Percentiles rank a stretch among this genome's conserved stretches.
phyloP scores from a whole-genome alignment of 2,329 filamentous ascomycete species.

The Escovopsis weberi region DNA sequence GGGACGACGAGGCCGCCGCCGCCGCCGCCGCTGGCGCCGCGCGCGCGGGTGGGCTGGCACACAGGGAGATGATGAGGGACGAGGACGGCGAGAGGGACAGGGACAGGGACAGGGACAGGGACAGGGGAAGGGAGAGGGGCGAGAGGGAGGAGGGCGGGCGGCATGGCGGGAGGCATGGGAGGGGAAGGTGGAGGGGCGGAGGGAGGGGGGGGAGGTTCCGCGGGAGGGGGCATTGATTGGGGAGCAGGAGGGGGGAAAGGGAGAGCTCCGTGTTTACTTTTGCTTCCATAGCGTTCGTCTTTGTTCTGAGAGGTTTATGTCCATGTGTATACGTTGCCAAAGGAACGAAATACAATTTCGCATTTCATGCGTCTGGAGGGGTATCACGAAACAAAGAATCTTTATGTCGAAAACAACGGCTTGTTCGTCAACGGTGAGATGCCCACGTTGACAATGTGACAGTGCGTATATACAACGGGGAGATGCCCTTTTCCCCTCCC shows the following conservation, averaged over 20 bases:
- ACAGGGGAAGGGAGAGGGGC: neutral
- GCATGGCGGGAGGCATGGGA: slow-evolving; percentile 15
- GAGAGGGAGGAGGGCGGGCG: slow-evolving; percentile 14
- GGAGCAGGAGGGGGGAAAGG: neutral
- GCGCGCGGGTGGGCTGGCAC: slow-evolving; percentile 12
- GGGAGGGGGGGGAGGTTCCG: slow-evolving; percentile 25
- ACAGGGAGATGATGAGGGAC: slow-evolving; percentile 12
- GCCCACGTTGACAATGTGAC: no score
- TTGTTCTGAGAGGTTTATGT: no score
- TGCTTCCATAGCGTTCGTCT: no score
- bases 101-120: slow-evolving; percentile 20
- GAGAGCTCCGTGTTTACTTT: no score
- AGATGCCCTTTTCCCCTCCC: no score
- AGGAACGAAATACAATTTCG: no score
- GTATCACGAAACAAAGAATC: no score
- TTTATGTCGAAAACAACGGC: no score
- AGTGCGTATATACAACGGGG: no score
- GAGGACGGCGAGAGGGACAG: slow-evolving; percentile 23
- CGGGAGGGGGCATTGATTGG: slow-evolving; percentile 17
- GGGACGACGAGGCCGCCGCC: slow-evolving; percentile 27
- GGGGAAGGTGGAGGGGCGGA: slow-evolving; percentile 14
- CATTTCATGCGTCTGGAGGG: no score
- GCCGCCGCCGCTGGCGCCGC: neutral
- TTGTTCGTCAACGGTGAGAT: no score
- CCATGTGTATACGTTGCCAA: no score